A percentile compares a stretch with the other conserved stretches of the same genome.
Evolutionary conservation across 257 asterid species (phyloP).

Genomic region (Parsonsia alboflavescens): DNA sequence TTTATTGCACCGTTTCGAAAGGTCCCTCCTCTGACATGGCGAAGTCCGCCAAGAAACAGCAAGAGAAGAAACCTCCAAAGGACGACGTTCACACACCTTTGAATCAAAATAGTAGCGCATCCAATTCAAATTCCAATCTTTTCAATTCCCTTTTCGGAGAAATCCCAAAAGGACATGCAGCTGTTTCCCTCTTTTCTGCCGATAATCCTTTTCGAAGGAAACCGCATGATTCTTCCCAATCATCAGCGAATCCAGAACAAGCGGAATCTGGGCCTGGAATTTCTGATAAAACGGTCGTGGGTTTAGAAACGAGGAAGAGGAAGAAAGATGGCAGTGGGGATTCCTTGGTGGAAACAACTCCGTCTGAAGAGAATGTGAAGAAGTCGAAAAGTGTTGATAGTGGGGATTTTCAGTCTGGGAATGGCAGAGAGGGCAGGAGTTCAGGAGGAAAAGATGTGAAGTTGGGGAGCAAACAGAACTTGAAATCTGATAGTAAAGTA

Average conservation of each 20-base stretch:
- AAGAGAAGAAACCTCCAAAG: conserved; percentile 1
- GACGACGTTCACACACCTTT: conserved; percentile 10
- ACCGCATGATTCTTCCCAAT: conserved; percentile 24
- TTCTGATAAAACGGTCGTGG: conserved; percentile 1
- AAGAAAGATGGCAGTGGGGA: conserved; percentile 28
- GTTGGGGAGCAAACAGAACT: neutral
- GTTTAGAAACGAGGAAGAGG: conserved; percentile 29
- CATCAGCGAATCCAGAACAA: conserved; percentile 11
- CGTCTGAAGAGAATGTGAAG: conserved; percentile 19
- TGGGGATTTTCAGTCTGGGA: neutral
- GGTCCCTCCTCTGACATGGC: conserved; percentile 8
- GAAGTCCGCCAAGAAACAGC: conserved; percentile 20
- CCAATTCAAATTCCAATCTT: conserved; percentile 35
- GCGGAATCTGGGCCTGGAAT: neutral
- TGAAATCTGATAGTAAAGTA: neutral
- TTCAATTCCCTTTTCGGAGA: conserved; percentile 61
- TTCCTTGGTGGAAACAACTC: conserved; percentile 17
- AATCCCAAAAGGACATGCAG: conserved; percentile 26
- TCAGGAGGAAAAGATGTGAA: neutral
- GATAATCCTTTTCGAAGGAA: conserved; percentile 70
- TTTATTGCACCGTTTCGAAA: neutral
- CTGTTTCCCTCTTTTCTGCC: conserved; percentile 59
- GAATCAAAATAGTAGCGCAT: conserved; percentile 17
- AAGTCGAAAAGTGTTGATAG: conserved; percentile 27
- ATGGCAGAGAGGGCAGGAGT: neutral